Conservation (phyloP, 768 basidiomycete species). For the Boletus bicolor region DNA sequence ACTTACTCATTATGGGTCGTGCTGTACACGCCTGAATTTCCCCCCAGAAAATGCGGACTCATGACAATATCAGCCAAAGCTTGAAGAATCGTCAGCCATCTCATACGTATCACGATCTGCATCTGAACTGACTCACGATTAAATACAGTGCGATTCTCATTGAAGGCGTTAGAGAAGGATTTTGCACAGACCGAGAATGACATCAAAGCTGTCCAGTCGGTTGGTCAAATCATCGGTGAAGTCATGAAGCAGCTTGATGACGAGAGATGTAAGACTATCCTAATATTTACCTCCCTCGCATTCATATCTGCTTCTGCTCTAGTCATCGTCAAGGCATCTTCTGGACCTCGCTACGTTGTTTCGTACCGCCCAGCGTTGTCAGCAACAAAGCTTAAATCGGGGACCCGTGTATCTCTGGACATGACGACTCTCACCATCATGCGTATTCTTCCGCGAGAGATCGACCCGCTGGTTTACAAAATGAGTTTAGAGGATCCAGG, state of each 20-base stretch:
- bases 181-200: conserved; percentile 97
- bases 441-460: conserved; percentile 96
- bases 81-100: conserved; percentile 79
- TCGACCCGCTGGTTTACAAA: conserved; percentile 98
- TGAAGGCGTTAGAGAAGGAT: conserved; percentile 85
- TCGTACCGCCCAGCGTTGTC: conserved; percentile 93
- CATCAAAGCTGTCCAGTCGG: conserved; percentile 97
- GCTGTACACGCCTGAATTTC: conserved; percentile 1
- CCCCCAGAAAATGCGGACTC: conserved; percentile 87
- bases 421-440: conserved; percentile 99
- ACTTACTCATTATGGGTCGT: background rate
- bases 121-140: background rate
- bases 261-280: conserved; percentile 75
- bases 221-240: conserved; percentile 98
- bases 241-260: conserved; percentile 98
- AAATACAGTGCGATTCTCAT: conserved; percentile 78
- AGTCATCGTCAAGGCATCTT: conserved; percentile 99
- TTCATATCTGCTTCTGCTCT: background rate
- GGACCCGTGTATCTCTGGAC: conserved; percentile 94
- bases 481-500: conserved; percentile 99
- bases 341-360: conserved; percentile 97
- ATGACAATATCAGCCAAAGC: conserved; percentile 81
- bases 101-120: background rate
- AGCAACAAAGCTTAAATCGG: conserved; percentile 86
- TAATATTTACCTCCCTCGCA: background rate